These are phyloP conservation scores for Sanghuangporus baumii DNA, from an alignment of 1,284 basidiomycete genomes.

Conservation along the genomic window DNA sequence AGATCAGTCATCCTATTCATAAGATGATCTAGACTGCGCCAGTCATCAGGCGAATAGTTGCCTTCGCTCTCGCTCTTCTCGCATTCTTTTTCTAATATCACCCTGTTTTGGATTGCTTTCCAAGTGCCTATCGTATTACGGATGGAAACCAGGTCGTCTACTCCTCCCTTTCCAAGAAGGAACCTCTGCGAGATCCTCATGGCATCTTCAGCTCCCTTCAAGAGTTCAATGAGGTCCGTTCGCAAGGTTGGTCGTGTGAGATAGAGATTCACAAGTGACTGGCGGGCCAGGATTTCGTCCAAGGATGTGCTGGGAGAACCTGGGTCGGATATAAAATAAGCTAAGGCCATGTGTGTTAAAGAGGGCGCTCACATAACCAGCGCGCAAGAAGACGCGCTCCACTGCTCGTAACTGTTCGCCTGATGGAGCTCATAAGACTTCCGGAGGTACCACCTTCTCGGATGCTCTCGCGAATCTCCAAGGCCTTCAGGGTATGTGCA, in stretches of 20 bases:
- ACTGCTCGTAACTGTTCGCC: slow-evolving; percentile 74
- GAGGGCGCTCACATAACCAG: slow-evolving; percentile 55
- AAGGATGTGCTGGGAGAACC: slow-evolving; percentile 84
- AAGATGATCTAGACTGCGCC: slow-evolving; percentile 51
- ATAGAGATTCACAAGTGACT: slow-evolving; percentile 79
- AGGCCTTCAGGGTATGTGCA: slow-evolving; percentile 81
- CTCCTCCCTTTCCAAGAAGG: slow-evolving; percentile 62
- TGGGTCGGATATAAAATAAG: slow-evolving; percentile 26
- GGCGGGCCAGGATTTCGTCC: slow-evolving; percentile 66
- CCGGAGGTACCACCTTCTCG: slow-evolving; percentile 71
- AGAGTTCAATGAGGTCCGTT: slow-evolving; percentile 55
- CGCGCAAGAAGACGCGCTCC: slow-evolving; percentile 74
- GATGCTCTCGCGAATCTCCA: slow-evolving; percentile 80
- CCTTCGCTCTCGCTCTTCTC: slow-evolving; percentile 36
- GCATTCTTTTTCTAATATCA: slow-evolving; percentile 51
- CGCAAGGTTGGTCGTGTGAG: slow-evolving; percentile 58
- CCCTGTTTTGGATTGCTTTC: slow-evolving; percentile 42
- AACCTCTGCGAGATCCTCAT: slow-evolving; percentile 79
- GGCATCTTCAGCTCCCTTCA: slow-evolving; percentile 66
- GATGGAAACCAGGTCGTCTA: slow-evolving; percentile 61
- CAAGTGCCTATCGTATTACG: slow-evolving; percentile 57
- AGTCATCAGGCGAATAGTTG: slow-evolving; percentile 31
- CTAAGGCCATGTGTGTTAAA: slow-evolving; percentile 8
- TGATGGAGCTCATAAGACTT: slow-evolving; percentile 74
- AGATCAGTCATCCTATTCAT: slow-evolving; percentile 53